Evolutionary conservation across 371 early-diverging fungal species (phyloP), one percentile per base, ranked within the genome.

Genomic region (Saksenaea oblongispora): DNA sequence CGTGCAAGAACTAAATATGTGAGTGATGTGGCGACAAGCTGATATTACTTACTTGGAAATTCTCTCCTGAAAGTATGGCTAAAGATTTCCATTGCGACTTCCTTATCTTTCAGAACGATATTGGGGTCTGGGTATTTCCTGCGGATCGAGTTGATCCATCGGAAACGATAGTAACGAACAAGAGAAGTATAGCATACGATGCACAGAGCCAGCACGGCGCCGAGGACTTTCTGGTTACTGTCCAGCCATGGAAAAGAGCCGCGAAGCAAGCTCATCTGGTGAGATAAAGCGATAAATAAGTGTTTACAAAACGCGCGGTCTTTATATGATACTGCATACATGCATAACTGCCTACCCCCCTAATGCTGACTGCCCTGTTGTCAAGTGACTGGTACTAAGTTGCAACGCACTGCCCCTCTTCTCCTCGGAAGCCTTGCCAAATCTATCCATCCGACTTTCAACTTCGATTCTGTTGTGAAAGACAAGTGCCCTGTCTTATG

Each of bases 121-220:
- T 75, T 63, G 5, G 84, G 81, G 53, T 84, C 79, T 0, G 84
- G 84, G 15, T 82, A 84, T 54, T 80, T 77, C 41, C 58, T 53
- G 0, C 72, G 62, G 15, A 84, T 58, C 3, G 44, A 34, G 14
- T 80, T 70, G 26, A 84, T 47, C 41, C 57, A 31, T 24, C 67
- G 65, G 37, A 70, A 80, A 7, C 84, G 78, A 27, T 61, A 61
- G 27, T 62, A 64, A 1, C 84, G 79, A 13, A 82, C 82, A 17
- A 76, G 60, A 4, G 56, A 54, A 42, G 80, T 58, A 56, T 82
- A 83, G 28, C 58, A 60, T 17, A 61, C 17, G 22, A 22, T 11
- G 22, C 22, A 47, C 11, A 26, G 9, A 7, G 51, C 51, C 10
- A 47, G 10, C 17, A 47, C 3, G 24, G 51, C 24, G 22, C 51